phyloP scores from a whole-genome alignment of 768 basidiomycete species.

The Hygrophoropsis aurantiaca region DNA sequence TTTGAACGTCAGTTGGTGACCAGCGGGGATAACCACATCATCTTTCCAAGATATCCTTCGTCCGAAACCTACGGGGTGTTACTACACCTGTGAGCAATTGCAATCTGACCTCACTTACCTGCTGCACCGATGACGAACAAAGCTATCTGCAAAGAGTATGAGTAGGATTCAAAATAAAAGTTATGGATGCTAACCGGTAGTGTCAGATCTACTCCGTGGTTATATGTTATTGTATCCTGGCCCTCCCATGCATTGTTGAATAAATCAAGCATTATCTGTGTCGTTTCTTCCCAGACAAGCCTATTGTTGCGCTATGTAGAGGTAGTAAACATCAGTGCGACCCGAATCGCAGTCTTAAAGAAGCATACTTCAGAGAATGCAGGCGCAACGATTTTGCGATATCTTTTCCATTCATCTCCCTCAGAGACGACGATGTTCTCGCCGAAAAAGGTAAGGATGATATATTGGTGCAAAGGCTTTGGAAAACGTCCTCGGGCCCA shows the following conservation, averaged over 20 bases:
- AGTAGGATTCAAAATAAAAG: constrained; percentile 12
- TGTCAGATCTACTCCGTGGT: constrained; percentile 53
- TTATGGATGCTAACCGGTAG: constrained; percentile 40
- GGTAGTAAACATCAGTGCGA: not conserved
- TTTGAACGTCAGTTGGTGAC: constrained; percentile 50
- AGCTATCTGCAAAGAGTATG: constrained; percentile 39
- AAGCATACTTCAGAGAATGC: constrained; percentile 47
- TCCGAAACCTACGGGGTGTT: constrained; percentile 44
- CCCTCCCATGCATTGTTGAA: constrained; percentile 50
- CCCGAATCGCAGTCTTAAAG: constrained; percentile 14
- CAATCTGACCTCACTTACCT: constrained; percentile 27
- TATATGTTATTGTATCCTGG: constrained; percentile 37
- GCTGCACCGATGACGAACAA: constrained; percentile 57
- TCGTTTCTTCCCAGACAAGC: constrained; percentile 49
- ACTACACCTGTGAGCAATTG: not conserved
- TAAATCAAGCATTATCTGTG: constrained; percentile 41
- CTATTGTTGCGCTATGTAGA: constrained; percentile 20
- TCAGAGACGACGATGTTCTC: constrained; percentile 65
- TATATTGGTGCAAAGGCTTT: constrained; percentile 52
- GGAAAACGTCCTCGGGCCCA: constrained; percentile 40
- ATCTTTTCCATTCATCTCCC: constrained; percentile 64
- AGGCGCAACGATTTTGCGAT: constrained; percentile 61
- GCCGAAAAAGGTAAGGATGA: constrained; percentile 49
- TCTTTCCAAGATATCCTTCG: constrained; percentile 49
- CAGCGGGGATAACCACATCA: constrained; percentile 36